Base-by-base conservation (phyloP, 192 early-diverging fungal genomes). In the Coemansia umbellata region DNA sequence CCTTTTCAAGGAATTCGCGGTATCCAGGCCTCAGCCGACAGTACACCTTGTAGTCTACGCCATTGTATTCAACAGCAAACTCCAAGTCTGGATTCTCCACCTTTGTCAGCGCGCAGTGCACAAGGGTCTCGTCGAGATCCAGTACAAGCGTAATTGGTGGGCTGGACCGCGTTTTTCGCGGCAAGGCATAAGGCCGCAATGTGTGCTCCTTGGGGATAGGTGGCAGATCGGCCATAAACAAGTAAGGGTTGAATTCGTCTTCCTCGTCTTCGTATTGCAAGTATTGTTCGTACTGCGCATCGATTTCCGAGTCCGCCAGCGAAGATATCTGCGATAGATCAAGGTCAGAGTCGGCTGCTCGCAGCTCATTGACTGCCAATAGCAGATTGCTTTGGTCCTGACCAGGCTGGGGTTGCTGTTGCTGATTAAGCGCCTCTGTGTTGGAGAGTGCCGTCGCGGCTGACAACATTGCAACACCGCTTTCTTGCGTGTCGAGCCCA, bases 101-200 rank as follows among this genome's bases (percentile, higher is more conserved):
- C 27, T 53, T 60, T 14, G 55, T 73, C 21, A 85, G 81, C 13
- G 78, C 72, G 35, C 86, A 88, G 50, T 87, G 85, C 7, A 88
- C 85, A 11, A 88, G 68, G 0, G 85, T 87, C 47, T 88, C 85
- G 61, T 87, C 85, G 41, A 87, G 53, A 45, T 87, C 85, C 50
- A 87, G 52, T 0, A 85, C 82, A 26, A 87, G 68, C 8, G 85
- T 87, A 21, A 86, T 86, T 5, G 80, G 79, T 39, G 83, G 84
- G 18, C 66, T 81, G 4, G 80, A 66, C n/a, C 67, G 66, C 11
- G 82, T 82, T 51, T 81, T 82, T 31, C 81, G 81, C 15, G 83
- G 83, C 53, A 85, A 56, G 8, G 79, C 79, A 19, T 75, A 82
- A 0, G 79, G 63, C 41, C 79, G 73, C 35, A 76, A 67, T 8